These are phyloP conservation scores for Heterobasidion annosum DNA, from an alignment of 1,284 basidiomycete species.

Conservation along the genomic window DNA sequence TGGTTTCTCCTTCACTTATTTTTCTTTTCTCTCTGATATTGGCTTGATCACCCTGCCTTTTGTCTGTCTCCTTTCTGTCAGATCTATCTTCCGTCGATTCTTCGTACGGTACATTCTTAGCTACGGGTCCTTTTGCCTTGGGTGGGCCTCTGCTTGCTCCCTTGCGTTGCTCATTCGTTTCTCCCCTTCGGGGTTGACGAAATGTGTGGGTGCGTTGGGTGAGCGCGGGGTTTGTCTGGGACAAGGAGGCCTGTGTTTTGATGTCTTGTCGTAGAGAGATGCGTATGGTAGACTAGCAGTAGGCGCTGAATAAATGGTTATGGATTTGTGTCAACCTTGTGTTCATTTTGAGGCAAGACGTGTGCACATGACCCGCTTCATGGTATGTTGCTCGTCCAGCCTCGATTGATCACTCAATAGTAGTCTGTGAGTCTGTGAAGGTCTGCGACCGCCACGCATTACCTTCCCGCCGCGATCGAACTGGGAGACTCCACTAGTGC, in stretches of 20 bases:
- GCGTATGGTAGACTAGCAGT: background rate
- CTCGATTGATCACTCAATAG: background rate
- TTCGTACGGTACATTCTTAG: slow-evolving; percentile 2
- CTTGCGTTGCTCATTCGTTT: slow-evolving; percentile 14
- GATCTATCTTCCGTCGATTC: slow-evolving; percentile 3
- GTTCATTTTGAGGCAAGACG: background rate
- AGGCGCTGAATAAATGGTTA: background rate
- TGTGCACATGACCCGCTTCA: background rate
- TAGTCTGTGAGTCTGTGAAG: background rate
- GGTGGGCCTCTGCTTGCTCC: slow-evolving; percentile 16
- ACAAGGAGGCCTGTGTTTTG: background rate
- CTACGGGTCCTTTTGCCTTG: slow-evolving; percentile 11
- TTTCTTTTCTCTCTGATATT: slow-evolving; percentile 2
- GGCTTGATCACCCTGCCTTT: slow-evolving; percentile 4
- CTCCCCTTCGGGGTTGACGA: slow-evolving; percentile 34
- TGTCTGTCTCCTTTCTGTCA: slow-evolving; percentile 1
- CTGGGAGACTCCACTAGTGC: too few relatives aligned
- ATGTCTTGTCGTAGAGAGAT: background rate
- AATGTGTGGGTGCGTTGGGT: slow-evolving; percentile 21
- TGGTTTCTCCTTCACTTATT: slow-evolving; percentile 9
- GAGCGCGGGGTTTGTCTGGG: slow-evolving; percentile 23
- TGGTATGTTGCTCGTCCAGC: background rate
- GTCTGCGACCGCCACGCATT: background rate
- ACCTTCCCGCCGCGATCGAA: background rate
- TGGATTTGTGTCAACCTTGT: background rate